Conservation (phyloP, 1,139 yeast genomes). For the Yamadazyma blattariae region DNA sequence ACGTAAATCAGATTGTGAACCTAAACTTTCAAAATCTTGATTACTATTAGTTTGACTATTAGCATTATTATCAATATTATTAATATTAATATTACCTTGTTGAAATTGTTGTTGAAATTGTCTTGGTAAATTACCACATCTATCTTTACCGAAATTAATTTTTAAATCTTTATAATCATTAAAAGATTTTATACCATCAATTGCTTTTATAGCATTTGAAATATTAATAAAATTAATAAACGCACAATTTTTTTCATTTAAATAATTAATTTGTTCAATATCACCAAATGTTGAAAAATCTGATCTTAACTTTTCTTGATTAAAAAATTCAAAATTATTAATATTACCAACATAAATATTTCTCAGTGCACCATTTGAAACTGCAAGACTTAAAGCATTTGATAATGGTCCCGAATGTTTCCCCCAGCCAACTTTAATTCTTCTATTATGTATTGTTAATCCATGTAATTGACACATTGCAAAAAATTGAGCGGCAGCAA, state of each 20-base stretch:
- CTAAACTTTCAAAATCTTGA: too few species aligned
- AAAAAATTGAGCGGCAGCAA: conserved; percentile 91
- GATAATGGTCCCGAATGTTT: conserved; percentile 88
- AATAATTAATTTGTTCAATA: conserved; percentile 75
- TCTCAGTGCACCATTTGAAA: conserved; percentile 92
- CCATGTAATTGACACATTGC: conserved; percentile 86
- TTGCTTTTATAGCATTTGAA: conserved; percentile 80
- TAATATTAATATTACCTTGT: too few species aligned
- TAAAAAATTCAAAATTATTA: conserved; percentile 47
- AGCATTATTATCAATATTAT: too few species aligned
- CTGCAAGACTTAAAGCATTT: conserved; percentile 77
- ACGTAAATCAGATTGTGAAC: too few species aligned
- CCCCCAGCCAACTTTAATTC: conserved; percentile 95
- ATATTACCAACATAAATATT: conserved; percentile 83
- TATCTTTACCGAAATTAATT: conserved; percentile 83
- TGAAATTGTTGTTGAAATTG: conserved; percentile 28
- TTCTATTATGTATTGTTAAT: conserved; percentile 72
- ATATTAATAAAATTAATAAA: conserved; percentile 79
- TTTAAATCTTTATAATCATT: conserved; percentile 59
- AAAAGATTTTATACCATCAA: conserved; percentile 54
- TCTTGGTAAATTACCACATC: conserved; percentile 85
- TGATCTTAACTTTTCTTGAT: conserved; percentile 52
- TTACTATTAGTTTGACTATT: too few species aligned
- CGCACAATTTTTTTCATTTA: conserved; percentile 78
- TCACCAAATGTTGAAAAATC: conserved; percentile 77